These are phyloP conservation scores for Phalaenopsis aphrodite DNA, from an alignment of 106 monocot genomes.

Conservation along the genomic window DNA sequence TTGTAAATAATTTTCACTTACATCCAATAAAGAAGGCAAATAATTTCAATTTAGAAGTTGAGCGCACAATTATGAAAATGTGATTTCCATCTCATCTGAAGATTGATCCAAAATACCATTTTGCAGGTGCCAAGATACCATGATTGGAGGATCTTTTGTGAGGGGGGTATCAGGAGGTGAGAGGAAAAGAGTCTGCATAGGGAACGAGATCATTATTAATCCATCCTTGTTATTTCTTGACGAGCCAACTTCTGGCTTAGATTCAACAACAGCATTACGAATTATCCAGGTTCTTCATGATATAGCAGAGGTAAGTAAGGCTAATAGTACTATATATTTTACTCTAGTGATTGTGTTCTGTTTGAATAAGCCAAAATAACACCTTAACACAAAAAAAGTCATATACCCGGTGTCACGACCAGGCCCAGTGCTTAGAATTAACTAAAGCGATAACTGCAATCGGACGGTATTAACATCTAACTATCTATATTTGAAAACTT, in stretches of 20 bases:
- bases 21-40: not conserved
- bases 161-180: slow-evolving; percentile 83
- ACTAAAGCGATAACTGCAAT: too few relatives aligned
- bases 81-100: not conserved
- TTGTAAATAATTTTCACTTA: not conserved
- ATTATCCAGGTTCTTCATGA: slow-evolving; percentile 56
- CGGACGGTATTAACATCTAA: too few relatives aligned
- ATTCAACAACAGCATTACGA: slow-evolving; percentile 80
- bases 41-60: not conserved
- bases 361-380: not conserved
- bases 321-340: not conserved
- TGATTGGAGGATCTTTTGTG: slow-evolving; percentile 73
- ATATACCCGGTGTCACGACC: not conserved
- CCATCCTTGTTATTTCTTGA: slow-evolving; percentile 74
- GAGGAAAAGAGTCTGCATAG: slow-evolving; percentile 83
- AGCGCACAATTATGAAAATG: too few relatives aligned
- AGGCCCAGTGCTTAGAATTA: too few relatives aligned
- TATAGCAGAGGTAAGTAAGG: slow-evolving; percentile 66
- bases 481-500: too few relatives aligned
- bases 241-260: slow-evolving; percentile 82
- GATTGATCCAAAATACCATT: not conserved
- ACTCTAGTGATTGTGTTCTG: not conserved
- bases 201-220: slow-evolving; percentile 75
- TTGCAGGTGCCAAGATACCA: slow-evolving; percentile 74
- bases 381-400: not conserved